Evolutionary conservation across 2,329 filamentous ascomycete species (phyloP), one percentile per base, ranked within the genome.

Genomic region (Aspergillus caelatus): DNA sequence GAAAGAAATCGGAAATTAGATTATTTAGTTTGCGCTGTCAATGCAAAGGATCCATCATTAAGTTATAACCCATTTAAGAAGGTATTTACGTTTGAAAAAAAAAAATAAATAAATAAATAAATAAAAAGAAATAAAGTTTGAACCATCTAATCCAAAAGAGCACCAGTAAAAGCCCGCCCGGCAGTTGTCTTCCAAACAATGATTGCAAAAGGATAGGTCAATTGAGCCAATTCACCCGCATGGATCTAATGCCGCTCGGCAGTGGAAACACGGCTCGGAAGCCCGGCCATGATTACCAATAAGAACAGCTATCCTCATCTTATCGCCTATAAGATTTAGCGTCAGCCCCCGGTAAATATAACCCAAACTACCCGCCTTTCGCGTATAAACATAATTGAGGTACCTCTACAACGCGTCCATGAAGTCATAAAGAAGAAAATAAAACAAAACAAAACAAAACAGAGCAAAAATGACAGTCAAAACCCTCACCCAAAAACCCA

Each of bases 231-330:
- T 21, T 23, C 16, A 48, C 12, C 23, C 12, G 11, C 23, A 19
- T 28, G 26, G 23, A 30, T 19, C 8, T 3, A 48, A 28, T 50
- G 26, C 46, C 23, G 46, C 46, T 50, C 46, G 46, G 46, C 46
- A 50, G 8, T 28, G 23, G 19, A 50, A 28, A 28, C 23, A 30
- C 46, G 46, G 46, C 46, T 50, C 46, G 45, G 45, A 48, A 48
- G 23, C 12, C 11, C 23, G 48, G 26, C 28, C 48, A 10, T 32
- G 8, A n/a, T 52, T 52, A 52, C 48, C 48, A 52, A 52, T 52
- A 32, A 52, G 48, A 52, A 52, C 28, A 52, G 48, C 48, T 52
- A n/a, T 52, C 48, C 48, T 32, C 48, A 52, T 52, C 48, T 52
- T 52, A 52, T 52, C 48, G 19, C 45, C 14, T 19, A 28, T 19